Evolutionary conservation across 1,139 yeast species (phyloP), one percentile per base, ranked within the genome.

Genomic region (Scheffersomyces lignicola): DNA sequence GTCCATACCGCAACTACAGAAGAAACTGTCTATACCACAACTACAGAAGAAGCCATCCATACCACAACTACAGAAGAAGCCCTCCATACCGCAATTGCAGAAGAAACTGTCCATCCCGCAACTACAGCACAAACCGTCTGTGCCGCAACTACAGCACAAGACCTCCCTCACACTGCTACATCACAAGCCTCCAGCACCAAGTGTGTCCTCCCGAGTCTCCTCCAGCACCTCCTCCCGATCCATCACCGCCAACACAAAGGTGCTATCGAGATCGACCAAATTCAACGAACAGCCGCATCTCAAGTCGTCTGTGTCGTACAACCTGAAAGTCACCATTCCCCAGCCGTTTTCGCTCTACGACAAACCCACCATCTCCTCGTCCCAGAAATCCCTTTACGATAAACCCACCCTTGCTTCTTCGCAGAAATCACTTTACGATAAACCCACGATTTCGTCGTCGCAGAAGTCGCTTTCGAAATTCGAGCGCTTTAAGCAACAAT

Each of bases 401-500:
- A 62, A 60, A 45, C 76, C 75, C 10, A 69, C 76, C 9, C 54
- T 70, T 4, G 63, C 74, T n/a, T 68, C 74, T 18, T 65, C 72
- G n/a, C 75, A 69, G 39, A 69, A 68, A 45, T 56, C 62, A 9
- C 43, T 59, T 23, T 51, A 68, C 46, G 58, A 65, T 43, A 62
- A 60, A 45, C 76, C 75, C 10, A 69, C 76, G 9, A 55, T 70
- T 4, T 64, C 74, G n/a, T 68, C 74, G 18, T 65, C 72, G n/a
- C 75, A 69, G 39, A 69, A 68, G 45, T 56, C 62, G 8, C 43
- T 59, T 23, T 51, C 52, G 35, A 58, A 58, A 41, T 62, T 62
- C 35, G 59, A 60, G 33, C 43, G 55, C 34, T 61, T 61, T 40
- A 61, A 56, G 42, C 58, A 52, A 20, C 52, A 51, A 34, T 61